phyloP scores from a whole-genome alignment of 2,329 filamentous ascomycete genomes.

The Phialocephala sp. region DNA sequence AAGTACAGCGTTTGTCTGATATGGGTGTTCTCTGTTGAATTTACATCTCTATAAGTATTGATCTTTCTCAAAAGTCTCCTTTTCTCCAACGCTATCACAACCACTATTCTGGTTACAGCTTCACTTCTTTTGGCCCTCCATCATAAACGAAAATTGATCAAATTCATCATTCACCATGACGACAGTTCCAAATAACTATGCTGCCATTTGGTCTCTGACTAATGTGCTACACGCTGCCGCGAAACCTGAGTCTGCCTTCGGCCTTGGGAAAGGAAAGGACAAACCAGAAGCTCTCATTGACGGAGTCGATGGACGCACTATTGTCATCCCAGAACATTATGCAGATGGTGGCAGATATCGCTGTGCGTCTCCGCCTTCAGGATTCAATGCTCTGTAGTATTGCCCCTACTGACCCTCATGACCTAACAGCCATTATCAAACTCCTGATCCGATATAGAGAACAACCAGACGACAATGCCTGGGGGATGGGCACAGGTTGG shows the following conservation, averaged over 20 bases:
- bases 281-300: not conserved
- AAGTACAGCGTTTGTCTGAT: not conserved
- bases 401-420: not conserved
- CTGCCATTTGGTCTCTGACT: not conserved
- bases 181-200: not conserved
- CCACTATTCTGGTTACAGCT: too few relatives aligned
- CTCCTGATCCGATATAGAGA: slow-evolving; percentile 1
- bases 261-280: not conserved
- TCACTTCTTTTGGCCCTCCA: not conserved
- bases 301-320: not conserved
- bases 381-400: not conserved
- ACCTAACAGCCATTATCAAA: not conserved
- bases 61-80: not conserved
- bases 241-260: not conserved
- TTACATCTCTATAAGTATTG: not conserved
- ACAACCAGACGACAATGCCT: not conserved
- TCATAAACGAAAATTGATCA: not conserved
- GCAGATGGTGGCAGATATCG: not conserved
- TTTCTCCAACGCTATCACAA: not conserved
- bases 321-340: not conserved
- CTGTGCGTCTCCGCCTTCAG: not conserved
- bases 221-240: not conserved
- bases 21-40: not conserved
- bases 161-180: not conserved
- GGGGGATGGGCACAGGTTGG: slow-evolving; percentile 18